Evolutionary conservation across 2,329 filamentous ascomycete genomes (phyloP).

Genomic region (Aureobasidium pullulans): DNA sequence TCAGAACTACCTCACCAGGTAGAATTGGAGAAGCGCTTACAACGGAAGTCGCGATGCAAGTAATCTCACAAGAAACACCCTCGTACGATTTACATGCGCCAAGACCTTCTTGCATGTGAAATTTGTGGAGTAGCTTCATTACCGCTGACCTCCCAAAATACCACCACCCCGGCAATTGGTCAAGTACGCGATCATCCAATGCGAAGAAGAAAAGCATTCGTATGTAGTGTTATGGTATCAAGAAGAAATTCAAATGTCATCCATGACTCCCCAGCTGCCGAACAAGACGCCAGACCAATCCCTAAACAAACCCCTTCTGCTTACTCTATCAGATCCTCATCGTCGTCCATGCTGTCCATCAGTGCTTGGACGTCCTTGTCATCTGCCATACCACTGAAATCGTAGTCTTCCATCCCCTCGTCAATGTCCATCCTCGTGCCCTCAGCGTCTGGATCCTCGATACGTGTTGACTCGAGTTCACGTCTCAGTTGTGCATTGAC

Average conservation of each 20-base stretch:
- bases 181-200: neutral
- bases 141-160: neutral
- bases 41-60: neutral
- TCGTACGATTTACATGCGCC: constrained; percentile 10
- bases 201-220: neutral
- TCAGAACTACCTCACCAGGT: neutral
- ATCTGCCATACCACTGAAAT: constrained; percentile 15
- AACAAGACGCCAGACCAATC: neutral
- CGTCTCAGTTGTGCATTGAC: constrained; percentile 15
- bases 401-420: constrained; percentile 14
- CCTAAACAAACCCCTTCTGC: neutral
- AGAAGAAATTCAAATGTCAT: neutral
- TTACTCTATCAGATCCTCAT: constrained; percentile 16
- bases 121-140: constrained; percentile 3
- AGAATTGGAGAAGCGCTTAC: neutral
- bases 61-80: neutral
- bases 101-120: constrained; percentile 8
- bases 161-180: neutral
- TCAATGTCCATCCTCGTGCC: constrained; percentile 16
- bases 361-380: constrained; percentile 17
- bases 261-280: neutral
- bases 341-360: constrained; percentile 17
- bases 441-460: constrained; percentile 15
- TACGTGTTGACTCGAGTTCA: constrained; percentile 15
- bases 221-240: constrained; percentile 10